Base-by-base conservation (phyloP, 768 basidiomycete species). In the Mycena leptocephala region DNA sequence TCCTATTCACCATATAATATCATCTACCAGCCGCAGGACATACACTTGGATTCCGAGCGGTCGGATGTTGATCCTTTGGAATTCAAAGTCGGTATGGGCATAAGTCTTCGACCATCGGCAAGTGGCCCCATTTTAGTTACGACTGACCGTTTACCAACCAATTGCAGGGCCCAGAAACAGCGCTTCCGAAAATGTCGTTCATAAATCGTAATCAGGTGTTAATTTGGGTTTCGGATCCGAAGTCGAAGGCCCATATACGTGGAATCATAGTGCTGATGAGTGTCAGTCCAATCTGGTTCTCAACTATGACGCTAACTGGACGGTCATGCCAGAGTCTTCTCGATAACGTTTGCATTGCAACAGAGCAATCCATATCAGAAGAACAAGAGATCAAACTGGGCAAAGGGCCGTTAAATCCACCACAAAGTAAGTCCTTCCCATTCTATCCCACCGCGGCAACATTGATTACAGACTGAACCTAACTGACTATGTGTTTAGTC, bases 1-100 rank as follows among this genome's bases (percentile, higher is more conserved):
- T 68, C 66, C 1, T 68, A 68, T 51, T 30, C 51, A 5, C 56
- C 66, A 14, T 68, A 68, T 24, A 65, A 65, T 39, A 65, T 65
- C 11, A 11, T 48, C 10, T 66, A 48, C 41, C 65, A 66, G 32
- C 48, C 33, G 30, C 65, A 53, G 48, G 46, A 35, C n/a, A 24
- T 33, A 22, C 22, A 11, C 6, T 53, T 66, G 26, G 33, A 53
- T 14, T 46, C 22, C 13, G 26, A 30, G 3, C 48, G n/a, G n/a
- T n/a, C 46, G 10, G 66, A 46, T 51, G 33, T 35, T 18, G 13
- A 55, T 16, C 53, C 26, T 10, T 55, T 55, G 28, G 53, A 55
- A 55, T 26, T 55, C 13, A 55, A 26, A 55, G 28, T 55, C 14
- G 53, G 53, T 16, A 55, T 55, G 53, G 53, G 53, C 3, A 55